These are phyloP conservation scores for Salisapilia sapeloensis DNA, from an alignment of 352 stramenopile species.

Conservation along the genomic window DNA sequence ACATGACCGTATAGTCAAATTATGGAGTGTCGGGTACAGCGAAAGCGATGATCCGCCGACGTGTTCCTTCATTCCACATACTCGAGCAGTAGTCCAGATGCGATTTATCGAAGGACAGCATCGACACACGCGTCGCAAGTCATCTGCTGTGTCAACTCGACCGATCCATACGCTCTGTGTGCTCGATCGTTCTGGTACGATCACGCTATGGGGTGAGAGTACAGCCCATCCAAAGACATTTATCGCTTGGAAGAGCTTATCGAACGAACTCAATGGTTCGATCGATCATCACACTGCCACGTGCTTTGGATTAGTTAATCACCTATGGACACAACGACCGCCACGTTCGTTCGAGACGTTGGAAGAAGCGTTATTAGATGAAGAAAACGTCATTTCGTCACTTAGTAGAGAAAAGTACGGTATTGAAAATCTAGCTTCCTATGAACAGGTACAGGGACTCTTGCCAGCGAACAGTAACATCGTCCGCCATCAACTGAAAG, in stretches of 20 bases:
- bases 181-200: constrained; percentile 32
- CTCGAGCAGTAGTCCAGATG: constrained; percentile 26
- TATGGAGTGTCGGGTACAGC: constrained; percentile 40
- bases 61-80: constrained; percentile 42
- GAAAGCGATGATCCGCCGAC: constrained; percentile 29
- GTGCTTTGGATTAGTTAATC: constrained; percentile 13
- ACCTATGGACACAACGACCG: constrained; percentile 8
- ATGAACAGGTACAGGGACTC: no score
- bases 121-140: no score
- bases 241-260: constrained; percentile 33
- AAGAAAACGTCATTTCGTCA: constrained; percentile 46
- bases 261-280: no score
- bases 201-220: constrained; percentile 73
- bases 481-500: no score
- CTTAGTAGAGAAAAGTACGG: no score
- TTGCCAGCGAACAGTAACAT: no score
- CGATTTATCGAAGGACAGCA: no score
- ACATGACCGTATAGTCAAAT: constrained; percentile 56
- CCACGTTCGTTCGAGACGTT: constrained; percentile 8
- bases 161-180: constrained; percentile 59
- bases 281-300: no score
- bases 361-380: constrained; percentile 36
- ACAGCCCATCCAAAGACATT: constrained; percentile 23
- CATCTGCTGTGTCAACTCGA: not conserved
- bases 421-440: no score